Evolutionary conservation across 2,329 filamentous ascomycete genomes (phyloP).

Genomic region (Fusarium humuli): DNA sequence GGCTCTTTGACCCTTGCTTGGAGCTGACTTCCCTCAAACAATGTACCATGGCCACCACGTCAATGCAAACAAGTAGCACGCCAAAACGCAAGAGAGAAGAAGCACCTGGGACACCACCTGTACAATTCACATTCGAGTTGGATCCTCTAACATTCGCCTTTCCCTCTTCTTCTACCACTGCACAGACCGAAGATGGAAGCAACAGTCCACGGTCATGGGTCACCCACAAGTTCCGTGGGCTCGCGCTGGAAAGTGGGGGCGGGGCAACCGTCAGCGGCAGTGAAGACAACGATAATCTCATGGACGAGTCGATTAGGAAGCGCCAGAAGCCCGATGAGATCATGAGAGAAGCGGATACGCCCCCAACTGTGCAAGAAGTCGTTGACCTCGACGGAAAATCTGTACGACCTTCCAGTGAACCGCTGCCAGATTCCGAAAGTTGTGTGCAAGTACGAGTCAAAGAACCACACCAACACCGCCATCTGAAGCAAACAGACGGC

Average conservation of each 20-base stretch:
- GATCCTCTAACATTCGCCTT: slow-evolving; percentile 47
- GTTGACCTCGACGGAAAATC: slow-evolving; percentile 22
- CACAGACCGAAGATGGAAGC: slow-evolving; percentile 58
- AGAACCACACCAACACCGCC: slow-evolving; percentile 9
- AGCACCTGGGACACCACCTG: slow-evolving; percentile 50
- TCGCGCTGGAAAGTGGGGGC: slow-evolving; percentile 61
- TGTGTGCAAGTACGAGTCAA: slow-evolving; percentile 8
- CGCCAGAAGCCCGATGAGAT: slow-evolving; percentile 52
- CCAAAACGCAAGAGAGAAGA: slow-evolving; percentile 62
- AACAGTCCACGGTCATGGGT: slow-evolving; percentile 66
- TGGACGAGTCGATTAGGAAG: slow-evolving; percentile 51
- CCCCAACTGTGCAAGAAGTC: slow-evolving; percentile 14
- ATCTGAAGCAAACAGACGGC: slow-evolving; percentile 29
- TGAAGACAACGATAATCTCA: slow-evolving; percentile 48
- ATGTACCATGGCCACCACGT: slow-evolving; percentile 42
- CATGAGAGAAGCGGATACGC: slow-evolving; percentile 48
- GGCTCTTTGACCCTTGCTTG: neutral
- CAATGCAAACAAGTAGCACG: slow-evolving; percentile 48
- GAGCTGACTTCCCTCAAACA: slow-evolving; percentile 10
- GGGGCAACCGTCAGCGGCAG: slow-evolving; percentile 52
- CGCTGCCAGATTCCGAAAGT: neutral
- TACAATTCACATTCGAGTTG: slow-evolving; percentile 64
- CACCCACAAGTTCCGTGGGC: slow-evolving; percentile 63
- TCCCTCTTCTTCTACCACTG: slow-evolving; percentile 43
- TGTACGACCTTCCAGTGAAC: slow-evolving; percentile 8